These are phyloP conservation scores for Dryadomyces sulphureus DNA, from an alignment of 2,329 filamentous ascomycete genomes.

Conservation along the genomic window DNA sequence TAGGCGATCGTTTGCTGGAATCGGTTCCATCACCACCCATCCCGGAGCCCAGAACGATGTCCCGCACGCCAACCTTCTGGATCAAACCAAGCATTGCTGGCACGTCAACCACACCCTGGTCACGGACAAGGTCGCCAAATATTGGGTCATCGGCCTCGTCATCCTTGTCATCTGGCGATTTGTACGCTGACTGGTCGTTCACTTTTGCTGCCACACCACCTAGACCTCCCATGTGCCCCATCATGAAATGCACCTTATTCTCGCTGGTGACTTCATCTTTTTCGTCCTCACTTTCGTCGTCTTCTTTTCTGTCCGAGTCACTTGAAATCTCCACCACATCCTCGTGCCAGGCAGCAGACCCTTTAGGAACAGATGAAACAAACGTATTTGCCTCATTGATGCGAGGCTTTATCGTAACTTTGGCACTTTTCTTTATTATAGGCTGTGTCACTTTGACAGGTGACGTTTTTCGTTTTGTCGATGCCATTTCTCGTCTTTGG, in stretches of 20 bases:
- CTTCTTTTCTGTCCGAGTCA: conserved; percentile 19
- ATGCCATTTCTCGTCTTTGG: conserved; percentile 24
- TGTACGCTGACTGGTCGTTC: background rate
- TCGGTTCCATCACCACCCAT: background rate
- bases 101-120: conserved; percentile 64
- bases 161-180: background rate
- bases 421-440: conserved; percentile 36
- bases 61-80: conserved; percentile 8
- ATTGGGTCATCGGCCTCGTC: conserved; percentile 27
- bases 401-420: conserved; percentile 29
- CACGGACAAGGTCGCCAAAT: conserved; percentile 75
- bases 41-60: background rate
- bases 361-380: conserved; percentile 23
- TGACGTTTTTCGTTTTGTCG: conserved; percentile 43
- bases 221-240: too few relatives aligned
- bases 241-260: too few relatives aligned
- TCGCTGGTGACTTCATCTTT: background rate
- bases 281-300: background rate
- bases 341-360: conserved; percentile 17
- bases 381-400: conserved; percentile 45
- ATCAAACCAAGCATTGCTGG: conserved; percentile 35
- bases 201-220: too few relatives aligned
- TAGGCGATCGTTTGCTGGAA: conserved; percentile 12
- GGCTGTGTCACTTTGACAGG: conserved; percentile 42
- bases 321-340: conserved; percentile 41